Evolutionary conservation across 257 asterid species (phyloP).

Genomic region (Rauvolfia tetraphylla): DNA sequence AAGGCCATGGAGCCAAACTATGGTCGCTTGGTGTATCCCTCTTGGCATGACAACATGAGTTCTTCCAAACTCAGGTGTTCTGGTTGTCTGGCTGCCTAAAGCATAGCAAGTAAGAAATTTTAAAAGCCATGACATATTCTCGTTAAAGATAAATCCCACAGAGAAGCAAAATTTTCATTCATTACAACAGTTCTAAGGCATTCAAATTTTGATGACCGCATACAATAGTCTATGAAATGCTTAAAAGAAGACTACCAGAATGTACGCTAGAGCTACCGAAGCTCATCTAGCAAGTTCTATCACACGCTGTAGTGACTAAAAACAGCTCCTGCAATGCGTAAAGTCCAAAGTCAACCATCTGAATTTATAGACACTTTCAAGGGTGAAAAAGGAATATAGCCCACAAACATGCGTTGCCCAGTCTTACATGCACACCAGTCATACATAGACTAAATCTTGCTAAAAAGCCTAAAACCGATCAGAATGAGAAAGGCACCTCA

Average conservation of each 20-base stretch:
- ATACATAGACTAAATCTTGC: slow-evolving; percentile 25
- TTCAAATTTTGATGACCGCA: not conserved
- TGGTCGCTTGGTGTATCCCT: slow-evolving; percentile 83
- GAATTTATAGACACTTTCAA: slow-evolving; percentile 37
- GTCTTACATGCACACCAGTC: slow-evolving; percentile 23
- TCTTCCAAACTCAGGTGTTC: slow-evolving; percentile 62
- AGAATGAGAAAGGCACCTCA: slow-evolving; percentile 33
- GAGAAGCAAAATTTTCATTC: too few relatives aligned
- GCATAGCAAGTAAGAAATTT: slow-evolving; percentile 8
- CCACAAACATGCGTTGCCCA: slow-evolving; percentile 18
- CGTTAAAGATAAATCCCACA: not conserved
- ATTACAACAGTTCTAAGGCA: too few relatives aligned
- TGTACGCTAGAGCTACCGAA: slow-evolving; percentile 38
- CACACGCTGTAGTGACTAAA: slow-evolving; percentile 11
- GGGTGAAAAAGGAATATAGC: slow-evolving; percentile 34
- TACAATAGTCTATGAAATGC: not conserved
- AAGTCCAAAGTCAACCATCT: slow-evolving; percentile 16
- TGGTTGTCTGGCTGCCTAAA: slow-evolving; percentile 48
- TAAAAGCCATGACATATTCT: not conserved
- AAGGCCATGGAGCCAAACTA: slow-evolving; percentile 84
- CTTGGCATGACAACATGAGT: slow-evolving; percentile 83
- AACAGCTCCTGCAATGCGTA: slow-evolving; percentile 40
- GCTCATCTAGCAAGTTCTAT: slow-evolving; percentile 43
- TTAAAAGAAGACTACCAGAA: slow-evolving; percentile 28
- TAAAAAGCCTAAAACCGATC: slow-evolving; percentile 25